Evolutionary conservation across 768 basidiomycete genomes (phyloP).

Genomic region (Cystofilobasidium capitatum): DNA sequence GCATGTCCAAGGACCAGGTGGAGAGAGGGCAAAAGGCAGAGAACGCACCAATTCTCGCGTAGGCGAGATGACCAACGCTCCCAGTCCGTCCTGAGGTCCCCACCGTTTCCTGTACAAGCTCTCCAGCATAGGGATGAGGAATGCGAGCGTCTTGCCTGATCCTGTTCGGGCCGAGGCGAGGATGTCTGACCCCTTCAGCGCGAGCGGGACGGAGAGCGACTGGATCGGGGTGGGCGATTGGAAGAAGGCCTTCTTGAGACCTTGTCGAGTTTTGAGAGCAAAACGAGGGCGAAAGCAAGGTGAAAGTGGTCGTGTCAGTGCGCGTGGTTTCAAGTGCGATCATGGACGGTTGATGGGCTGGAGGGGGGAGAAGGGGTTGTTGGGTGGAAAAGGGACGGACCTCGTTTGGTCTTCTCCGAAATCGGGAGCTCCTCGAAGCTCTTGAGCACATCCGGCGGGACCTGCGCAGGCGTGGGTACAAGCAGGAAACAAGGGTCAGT

Average conservation of each 20-base stretch:
- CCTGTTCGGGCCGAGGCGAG: slow-evolving; percentile 62
- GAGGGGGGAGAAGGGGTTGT: background rate
- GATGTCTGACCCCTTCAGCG: slow-evolving; percentile 56
- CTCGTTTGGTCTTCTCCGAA: slow-evolving; percentile 25
- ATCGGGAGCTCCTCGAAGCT: slow-evolving; percentile 20
- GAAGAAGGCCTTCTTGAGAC: slow-evolving; percentile 78
- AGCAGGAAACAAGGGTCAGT: too few species aligned
- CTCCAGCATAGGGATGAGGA: slow-evolving; percentile 59
- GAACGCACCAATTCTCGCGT: slow-evolving; percentile 73
- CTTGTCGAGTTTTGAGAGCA: slow-evolving; percentile 40
- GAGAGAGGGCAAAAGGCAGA: slow-evolving; percentile 19
- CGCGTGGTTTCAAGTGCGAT: background rate
- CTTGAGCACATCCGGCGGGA: slow-evolving; percentile 46
- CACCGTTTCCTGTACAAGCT: slow-evolving; percentile 56
- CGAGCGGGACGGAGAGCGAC: slow-evolving; percentile 50
- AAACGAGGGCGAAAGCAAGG: background rate
- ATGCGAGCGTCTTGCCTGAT: slow-evolving; percentile 65
- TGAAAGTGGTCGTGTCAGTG: too few species aligned
- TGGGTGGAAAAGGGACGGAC: background rate
- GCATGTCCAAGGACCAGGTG: background rate
- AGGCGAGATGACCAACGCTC: slow-evolving; percentile 85
- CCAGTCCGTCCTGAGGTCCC: slow-evolving; percentile 65
- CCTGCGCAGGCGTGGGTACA: slow-evolving; percentile 47
- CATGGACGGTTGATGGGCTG: background rate
- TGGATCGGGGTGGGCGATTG: slow-evolving; percentile 78